Conservation (phyloP, 352 stramenopile species). For the Aphanomyces stellatus region DNA sequence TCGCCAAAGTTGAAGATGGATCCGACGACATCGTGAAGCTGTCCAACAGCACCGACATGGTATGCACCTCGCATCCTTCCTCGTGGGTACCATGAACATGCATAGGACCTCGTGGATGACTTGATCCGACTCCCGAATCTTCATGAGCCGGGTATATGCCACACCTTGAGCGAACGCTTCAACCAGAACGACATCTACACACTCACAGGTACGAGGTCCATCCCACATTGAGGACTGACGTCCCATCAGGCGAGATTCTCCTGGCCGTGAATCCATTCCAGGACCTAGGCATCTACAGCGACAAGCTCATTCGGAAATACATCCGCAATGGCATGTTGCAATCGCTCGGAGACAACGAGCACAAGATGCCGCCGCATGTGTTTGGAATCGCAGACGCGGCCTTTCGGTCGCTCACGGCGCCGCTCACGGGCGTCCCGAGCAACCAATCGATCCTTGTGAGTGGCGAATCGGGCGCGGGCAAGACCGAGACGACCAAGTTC, state of each 20-base stretch:
- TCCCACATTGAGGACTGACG: too few relatives aligned
- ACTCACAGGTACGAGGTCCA: conserved; percentile 33
- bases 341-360: conserved; percentile 46
- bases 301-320: conserved; percentile 84
- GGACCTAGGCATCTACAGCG: conserved; percentile 76
- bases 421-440: conserved; percentile 32
- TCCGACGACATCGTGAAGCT: conserved; percentile 46
- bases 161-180: conserved; percentile 89
- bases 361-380: conserved; percentile 83
- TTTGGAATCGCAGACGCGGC: conserved; percentile 87
- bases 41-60: conserved; percentile 80
- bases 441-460: conserved; percentile 92
- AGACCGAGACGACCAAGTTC: conserved; percentile 96
- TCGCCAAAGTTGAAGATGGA: conserved; percentile 60
- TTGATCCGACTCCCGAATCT: conserved; percentile 90
- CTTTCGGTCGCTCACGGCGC: conserved; percentile 72
- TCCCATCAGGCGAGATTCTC: conserved; percentile 68
- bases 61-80: conserved; percentile 23
- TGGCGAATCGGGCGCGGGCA: conserved; percentile 90
- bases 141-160: conserved; percentile 91
- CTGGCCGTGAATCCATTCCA: conserved; percentile 86
- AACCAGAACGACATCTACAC: conserved; percentile 93
- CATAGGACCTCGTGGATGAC: conserved; percentile 80
- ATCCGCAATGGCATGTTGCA: conserved; percentile 75
- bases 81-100: background rate